Conservation (phyloP, 2,329 filamentous ascomycete genomes). For the Epichloe hybrida region DNA sequence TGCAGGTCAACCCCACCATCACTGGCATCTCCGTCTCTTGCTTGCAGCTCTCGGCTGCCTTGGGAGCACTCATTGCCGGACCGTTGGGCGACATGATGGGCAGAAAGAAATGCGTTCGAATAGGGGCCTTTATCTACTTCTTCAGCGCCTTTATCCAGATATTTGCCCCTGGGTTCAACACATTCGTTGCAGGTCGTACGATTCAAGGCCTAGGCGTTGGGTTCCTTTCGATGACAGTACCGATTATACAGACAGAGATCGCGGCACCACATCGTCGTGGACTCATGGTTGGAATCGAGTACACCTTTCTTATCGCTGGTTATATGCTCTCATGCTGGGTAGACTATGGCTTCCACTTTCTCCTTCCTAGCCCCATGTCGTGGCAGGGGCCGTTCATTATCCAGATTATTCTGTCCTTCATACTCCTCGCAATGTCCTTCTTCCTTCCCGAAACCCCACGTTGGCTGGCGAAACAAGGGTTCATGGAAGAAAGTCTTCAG, state of each 20-base stretch:
- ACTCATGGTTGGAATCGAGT: constrained; percentile 9
- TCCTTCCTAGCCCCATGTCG: constrained; percentile 5
- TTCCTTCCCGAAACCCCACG: constrained; percentile 22
- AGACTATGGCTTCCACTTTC: constrained; percentile 8
- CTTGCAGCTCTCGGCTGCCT: constrained; percentile 7
- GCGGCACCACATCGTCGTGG: constrained; percentile 8
- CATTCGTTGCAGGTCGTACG: constrained; percentile 6
- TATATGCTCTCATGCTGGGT: constrained; percentile 9
- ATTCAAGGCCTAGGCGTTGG: constrained; percentile 8
- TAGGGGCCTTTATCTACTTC: constrained; percentile 9
- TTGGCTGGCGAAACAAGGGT: constrained; percentile 25
- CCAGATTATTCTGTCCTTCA: constrained; percentile 6
- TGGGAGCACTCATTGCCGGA: constrained; percentile 6
- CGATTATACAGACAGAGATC: constrained; percentile 9
- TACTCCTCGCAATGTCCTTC: constrained; percentile 8
- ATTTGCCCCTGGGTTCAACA: constrained; percentile 7
- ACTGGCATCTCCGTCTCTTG: constrained; percentile 7
- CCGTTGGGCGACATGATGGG: constrained; percentile 7
- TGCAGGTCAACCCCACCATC: constrained; percentile 6
- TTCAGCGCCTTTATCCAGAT: constrained; percentile 8
- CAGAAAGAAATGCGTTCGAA: constrained; percentile 7
- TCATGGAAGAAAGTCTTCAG: constrained; percentile 17
- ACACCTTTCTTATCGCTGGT: constrained; percentile 9
- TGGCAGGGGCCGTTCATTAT: constrained; percentile 9
- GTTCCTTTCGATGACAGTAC: constrained; percentile 8